phyloP scores from a whole-genome alignment of 768 basidiomycete species.

The Hemileccinum rubropunctum region DNA sequence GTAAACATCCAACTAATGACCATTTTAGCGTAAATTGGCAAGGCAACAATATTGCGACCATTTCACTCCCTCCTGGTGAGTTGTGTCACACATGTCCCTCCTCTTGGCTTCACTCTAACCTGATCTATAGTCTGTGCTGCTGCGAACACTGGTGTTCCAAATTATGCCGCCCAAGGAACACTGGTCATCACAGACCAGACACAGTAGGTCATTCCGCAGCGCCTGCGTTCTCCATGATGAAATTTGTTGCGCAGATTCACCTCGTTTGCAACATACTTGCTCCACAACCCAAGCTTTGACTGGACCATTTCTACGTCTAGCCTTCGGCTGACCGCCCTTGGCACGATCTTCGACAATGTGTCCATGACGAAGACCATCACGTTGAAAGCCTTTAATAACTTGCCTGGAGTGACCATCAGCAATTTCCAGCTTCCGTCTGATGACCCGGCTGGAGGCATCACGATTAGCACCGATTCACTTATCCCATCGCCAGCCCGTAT shows the following conservation, averaged over 20 bases:
- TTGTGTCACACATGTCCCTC: background rate
- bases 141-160: slow-evolving; percentile 63
- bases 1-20: background rate
- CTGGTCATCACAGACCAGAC: slow-evolving; percentile 54
- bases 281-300: slow-evolving; percentile 61
- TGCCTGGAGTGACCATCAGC: slow-evolving; percentile 68
- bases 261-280: slow-evolving; percentile 58
- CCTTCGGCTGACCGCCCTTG: slow-evolving; percentile 62
- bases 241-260: slow-evolving; percentile 46
- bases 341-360: slow-evolving; percentile 67
- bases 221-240: background rate
- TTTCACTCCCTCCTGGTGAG: slow-evolving; percentile 58
- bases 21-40: slow-evolving; percentile 56
- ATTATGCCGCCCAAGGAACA: slow-evolving; percentile 51
- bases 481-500: slow-evolving; percentile 67
- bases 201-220: slow-evolving; percentile 35
- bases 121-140: slow-evolving; percentile 54
- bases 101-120: background rate
- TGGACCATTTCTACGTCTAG: slow-evolving; percentile 71
- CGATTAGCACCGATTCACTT: slow-evolving; percentile 61
- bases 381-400: slow-evolving; percentile 68
- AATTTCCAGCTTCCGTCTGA: slow-evolving; percentile 71
- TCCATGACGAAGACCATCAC: slow-evolving; percentile 56
- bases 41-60: slow-evolving; percentile 59
- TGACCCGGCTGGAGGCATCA: slow-evolving; percentile 66